These are phyloP conservation scores for Marasmius tenuissimus DNA, from an alignment of 1,284 basidiomycete genomes.

Conservation along the genomic window DNA sequence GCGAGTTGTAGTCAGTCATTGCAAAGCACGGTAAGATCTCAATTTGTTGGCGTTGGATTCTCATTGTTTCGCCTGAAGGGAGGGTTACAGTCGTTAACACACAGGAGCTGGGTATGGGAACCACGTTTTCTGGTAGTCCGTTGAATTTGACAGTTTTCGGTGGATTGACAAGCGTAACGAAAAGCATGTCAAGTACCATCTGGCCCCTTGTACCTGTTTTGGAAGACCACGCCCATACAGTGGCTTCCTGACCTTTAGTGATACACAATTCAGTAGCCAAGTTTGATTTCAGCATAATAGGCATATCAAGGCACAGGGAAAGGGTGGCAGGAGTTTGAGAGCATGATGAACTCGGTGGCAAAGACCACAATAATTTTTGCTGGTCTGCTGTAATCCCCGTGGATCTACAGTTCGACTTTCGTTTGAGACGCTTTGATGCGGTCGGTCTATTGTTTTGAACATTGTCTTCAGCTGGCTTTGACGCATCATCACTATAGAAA, in stretches of 20 bases:
- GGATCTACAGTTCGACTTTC: too few relatives aligned
- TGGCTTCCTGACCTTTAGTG: constrained; percentile 32
- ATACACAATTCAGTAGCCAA: constrained; percentile 29
- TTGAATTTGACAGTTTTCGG: constrained; percentile 27
- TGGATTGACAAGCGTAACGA: constrained; percentile 33
- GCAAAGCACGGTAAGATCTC: constrained; percentile 37
- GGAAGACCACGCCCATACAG: constrained; percentile 22
- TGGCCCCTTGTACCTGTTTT: not conserved
- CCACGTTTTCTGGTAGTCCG: constrained; percentile 36
- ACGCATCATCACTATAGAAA: constrained; percentile 15
- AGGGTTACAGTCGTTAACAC: constrained; percentile 19
- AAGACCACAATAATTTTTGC: constrained; percentile 22
- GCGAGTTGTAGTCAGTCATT: constrained; percentile 41
- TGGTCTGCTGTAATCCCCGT: not conserved
- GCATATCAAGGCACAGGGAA: constrained; percentile 28
- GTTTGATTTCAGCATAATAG: constrained; percentile 30
- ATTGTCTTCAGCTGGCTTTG: not conserved
- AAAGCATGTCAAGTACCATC: constrained; percentile 29
- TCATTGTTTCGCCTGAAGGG: constrained; percentile 24
- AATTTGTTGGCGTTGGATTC: constrained; percentile 30
- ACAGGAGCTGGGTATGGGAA: constrained; percentile 27
- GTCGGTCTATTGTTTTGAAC: constrained; percentile 1
- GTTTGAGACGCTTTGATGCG: too few relatives aligned
- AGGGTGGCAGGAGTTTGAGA: constrained; percentile 25
- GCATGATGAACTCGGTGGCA: constrained; percentile 13